phyloP scores from a whole-genome alignment of 2,329 filamentous ascomycete genomes.

The Trichoderma arundinaceum region DNA sequence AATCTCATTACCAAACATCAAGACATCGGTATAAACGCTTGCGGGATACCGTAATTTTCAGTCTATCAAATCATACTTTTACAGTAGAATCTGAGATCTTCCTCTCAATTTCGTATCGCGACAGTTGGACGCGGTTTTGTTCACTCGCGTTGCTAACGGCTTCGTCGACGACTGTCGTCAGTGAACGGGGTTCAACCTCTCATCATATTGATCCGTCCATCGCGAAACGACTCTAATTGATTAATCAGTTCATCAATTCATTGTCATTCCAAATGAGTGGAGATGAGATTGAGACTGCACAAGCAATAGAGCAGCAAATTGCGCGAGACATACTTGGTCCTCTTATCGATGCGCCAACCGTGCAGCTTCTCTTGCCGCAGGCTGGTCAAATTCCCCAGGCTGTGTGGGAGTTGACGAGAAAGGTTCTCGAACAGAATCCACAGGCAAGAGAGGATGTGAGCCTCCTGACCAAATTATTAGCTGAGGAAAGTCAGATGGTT shows the following conservation, averaged over 20 bases:
- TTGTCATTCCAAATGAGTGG: neutral
- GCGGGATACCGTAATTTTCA: neutral
- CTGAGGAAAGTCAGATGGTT: neutral
- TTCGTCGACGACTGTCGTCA: neutral
- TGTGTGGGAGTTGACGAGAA: conserved; percentile 22
- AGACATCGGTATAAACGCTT: neutral
- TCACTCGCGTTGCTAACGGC: neutral
- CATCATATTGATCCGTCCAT: neutral
- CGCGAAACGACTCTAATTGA: neutral
- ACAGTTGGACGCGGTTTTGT: neutral
- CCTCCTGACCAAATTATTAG: conserved; percentile 15
- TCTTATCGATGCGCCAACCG: conserved; percentile 20
- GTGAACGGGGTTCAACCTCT: neutral
- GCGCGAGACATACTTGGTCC: conserved; percentile 23
- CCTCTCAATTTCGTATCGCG: too few relatives aligned
- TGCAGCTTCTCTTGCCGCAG: conserved; percentile 23
- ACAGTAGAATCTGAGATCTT: too few relatives aligned
- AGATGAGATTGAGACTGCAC: neutral
- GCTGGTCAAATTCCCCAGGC: conserved; percentile 21
- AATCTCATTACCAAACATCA: neutral
- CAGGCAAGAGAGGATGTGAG: conserved; percentile 16
- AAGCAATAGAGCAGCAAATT: conserved; percentile 6
- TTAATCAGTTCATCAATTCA: too few relatives aligned
- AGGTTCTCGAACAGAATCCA: neutral
- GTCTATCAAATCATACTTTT: neutral